A percentile compares a stretch with the other conserved stretches of the same genome.
These are phyloP conservation scores for Curvularia sp. DNA, from an alignment of 2,329 filamentous ascomycete genomes.

Conservation along the genomic window DNA sequence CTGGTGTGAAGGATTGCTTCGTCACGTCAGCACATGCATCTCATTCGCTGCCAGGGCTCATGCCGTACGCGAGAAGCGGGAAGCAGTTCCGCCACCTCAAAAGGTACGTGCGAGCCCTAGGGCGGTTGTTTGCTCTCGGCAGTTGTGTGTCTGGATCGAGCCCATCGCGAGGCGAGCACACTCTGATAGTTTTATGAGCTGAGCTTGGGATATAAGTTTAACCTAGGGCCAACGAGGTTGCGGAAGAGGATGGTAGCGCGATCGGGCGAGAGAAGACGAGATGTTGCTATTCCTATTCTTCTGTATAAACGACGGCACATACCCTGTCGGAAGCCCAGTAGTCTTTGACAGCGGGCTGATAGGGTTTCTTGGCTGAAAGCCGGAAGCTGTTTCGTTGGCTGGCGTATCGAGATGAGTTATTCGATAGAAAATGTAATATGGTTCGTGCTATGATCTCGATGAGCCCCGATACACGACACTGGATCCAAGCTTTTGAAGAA, in stretches of 20 bases:
- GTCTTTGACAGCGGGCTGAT: slow-evolving; percentile 2
- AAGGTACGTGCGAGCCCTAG: slow-evolving; percentile 2
- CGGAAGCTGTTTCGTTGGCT: slow-evolving; percentile 5
- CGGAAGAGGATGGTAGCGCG: background rate
- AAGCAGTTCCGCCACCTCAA: background rate
- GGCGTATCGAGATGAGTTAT: background rate
- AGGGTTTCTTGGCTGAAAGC: slow-evolving; percentile 4
- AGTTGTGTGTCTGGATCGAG: background rate
- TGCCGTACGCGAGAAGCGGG: background rate
- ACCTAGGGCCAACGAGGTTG: background rate
- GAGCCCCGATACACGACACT: slow-evolving; percentile 3
- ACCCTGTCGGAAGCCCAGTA: background rate
- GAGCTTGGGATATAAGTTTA: background rate
- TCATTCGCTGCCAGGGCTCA: background rate
- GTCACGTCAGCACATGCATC: background rate
- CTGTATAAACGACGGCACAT: background rate
- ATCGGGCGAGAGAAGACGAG: background rate
- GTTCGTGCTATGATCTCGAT: slow-evolving; percentile 3
- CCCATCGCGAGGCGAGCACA: background rate
- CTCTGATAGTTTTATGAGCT: slow-evolving; percentile 1
- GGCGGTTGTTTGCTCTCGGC: background rate
- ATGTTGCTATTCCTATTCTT: background rate
- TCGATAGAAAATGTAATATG: background rate
- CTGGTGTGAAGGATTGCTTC: background rate
- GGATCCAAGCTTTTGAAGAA: slow-evolving; percentile 10